Evolutionary conservation across 2,329 filamentous ascomycete genomes (phyloP).

Genomic region (Lasiodiplodia hormozganensis): DNA sequence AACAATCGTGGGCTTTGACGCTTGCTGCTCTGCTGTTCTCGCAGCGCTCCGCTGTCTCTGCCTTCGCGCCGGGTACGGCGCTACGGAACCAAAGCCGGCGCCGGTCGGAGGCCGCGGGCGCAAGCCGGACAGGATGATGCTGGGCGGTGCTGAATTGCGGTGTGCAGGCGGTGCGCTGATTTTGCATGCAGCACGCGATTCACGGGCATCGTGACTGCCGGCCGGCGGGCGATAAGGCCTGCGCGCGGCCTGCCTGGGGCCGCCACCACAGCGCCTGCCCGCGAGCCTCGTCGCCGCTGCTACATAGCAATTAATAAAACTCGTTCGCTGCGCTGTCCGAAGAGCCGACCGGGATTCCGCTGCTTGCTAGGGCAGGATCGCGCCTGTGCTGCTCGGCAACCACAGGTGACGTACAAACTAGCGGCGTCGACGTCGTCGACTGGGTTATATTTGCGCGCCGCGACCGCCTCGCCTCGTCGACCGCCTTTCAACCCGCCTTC

Average conservation of each 20-base stretch:
- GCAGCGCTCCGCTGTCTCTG: not conserved
- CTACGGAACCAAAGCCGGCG: conserved; percentile 5
- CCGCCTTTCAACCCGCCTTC: conserved; percentile 25
- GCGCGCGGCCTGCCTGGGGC: not conserved
- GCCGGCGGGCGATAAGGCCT: conserved; percentile 14
- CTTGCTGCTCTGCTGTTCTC: not conserved
- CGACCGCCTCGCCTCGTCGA: conserved; percentile 13
- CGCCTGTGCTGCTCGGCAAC: conserved; percentile 25
- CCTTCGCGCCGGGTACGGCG: not conserved
- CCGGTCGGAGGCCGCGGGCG: not conserved
- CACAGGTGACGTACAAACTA: conserved; percentile 12
- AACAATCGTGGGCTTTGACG: not conserved
- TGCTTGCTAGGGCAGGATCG: conserved; percentile 15
- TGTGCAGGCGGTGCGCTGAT: conserved; percentile 22
- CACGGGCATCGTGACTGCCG: not conserved
- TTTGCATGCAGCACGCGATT: conserved; percentile 25
- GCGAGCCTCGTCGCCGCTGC: not conserved
- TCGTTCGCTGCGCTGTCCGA: conserved; percentile 5
- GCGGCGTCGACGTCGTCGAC: conserved; percentile 17
- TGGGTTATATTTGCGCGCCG: conserved; percentile 18
- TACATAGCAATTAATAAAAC: conserved; percentile 6
- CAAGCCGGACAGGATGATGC: not conserved
- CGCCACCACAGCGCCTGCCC: not conserved
- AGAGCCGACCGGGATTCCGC: conserved; percentile 14
- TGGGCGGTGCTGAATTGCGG: conserved; percentile 17